A percentile compares a stretch with the other conserved stretches of the same genome.
These are phyloP conservation scores for Vicia sativa DNA, from an alignment of 306 rosid species.

Conservation along the genomic window DNA sequence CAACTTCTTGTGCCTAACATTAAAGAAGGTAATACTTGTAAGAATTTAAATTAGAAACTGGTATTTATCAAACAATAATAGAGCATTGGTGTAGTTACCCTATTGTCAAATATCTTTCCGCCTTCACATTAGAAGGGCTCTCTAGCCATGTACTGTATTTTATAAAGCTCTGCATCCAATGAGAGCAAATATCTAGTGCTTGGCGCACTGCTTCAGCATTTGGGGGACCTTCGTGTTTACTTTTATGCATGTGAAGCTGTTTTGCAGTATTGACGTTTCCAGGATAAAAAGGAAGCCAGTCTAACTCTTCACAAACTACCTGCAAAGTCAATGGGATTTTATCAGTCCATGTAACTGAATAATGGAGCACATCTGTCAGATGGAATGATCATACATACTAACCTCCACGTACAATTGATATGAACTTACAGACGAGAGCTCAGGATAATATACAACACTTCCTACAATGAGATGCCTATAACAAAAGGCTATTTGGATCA, in stretches of 20 bases:
- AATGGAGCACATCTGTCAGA: slow-evolving; percentile 33
- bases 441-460: slow-evolving; percentile 88
- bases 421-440: slow-evolving; percentile 96
- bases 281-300: slow-evolving; percentile 95
- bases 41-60: slow-evolving; percentile 18
- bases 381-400: slow-evolving; percentile 42
- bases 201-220: slow-evolving; percentile 76
- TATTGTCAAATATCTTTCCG: slow-evolving; percentile 40
- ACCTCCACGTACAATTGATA: slow-evolving; percentile 96
- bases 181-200: slow-evolving; percentile 80
- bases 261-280: slow-evolving; percentile 54
- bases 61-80: not conserved
- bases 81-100: slow-evolving; percentile 14
- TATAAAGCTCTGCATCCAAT: slow-evolving; percentile 95
- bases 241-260: slow-evolving; percentile 63
- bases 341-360: slow-evolving; percentile 38
- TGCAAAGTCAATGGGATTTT: slow-evolving; percentile 42
- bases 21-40: not conserved
- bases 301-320: slow-evolving; percentile 99
- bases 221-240: slow-evolving; percentile 76
- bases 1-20: slow-evolving; percentile 62
- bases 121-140: slow-evolving; percentile 86
- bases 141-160: slow-evolving; percentile 92
- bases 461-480: slow-evolving; percentile 91
- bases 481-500: slow-evolving; percentile 37